Base-by-base conservation (phyloP, 1,284 basidiomycete species). In the Earliella scabrosa region DNA sequence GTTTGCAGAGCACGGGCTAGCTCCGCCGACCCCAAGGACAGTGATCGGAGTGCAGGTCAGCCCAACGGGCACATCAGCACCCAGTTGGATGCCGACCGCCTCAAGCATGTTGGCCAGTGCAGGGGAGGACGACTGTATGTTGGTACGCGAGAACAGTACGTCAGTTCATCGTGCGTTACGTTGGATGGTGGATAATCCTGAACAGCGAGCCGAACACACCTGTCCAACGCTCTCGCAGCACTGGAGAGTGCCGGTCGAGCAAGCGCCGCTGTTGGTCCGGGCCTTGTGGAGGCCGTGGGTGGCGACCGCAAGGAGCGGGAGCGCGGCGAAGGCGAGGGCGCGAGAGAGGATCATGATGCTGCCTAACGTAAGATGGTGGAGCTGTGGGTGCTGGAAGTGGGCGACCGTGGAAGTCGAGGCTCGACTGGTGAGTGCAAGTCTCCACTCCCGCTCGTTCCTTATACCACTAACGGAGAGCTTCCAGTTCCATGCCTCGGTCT, bases 1-100 rank as follows among this genome's bases (percentile, higher is more conserved):
- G 3, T 46, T n/a, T 23, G 46, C 54, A 8, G 18, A 23, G 52
- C 70, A 69, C 16, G 35, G 20, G n/a, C 39, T 39, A 31, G 66
- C 56, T 18, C 59, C 54, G 18, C 65, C 67, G 31, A 65, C 63
- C 10, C 67, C 64, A 54, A 68, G 41, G 36, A 68, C 60, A 45
- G 45, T 60, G 54, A 72, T 63, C 31, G 70, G 67, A 27, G 64
- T 61, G 65, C 69, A 72, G 34, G 46, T 63, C 34, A 73, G 23
- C 13, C 70, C 71, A 40, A 73, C 54, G 38, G 63, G 56, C 16
- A 60, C 67, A 40, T 56, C 62, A 21, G 63, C 23, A 50, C 66
- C 65, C 24, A 61, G 51, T 9, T 70, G 54, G 26, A 69, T 52
- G 11, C 66, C 69, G 8, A 71, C 44, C 0, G 60, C 36, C 14